Base-by-base conservation (phyloP, 2,329 filamentous ascomycete genomes). In the Penicillium sp. region DNA sequence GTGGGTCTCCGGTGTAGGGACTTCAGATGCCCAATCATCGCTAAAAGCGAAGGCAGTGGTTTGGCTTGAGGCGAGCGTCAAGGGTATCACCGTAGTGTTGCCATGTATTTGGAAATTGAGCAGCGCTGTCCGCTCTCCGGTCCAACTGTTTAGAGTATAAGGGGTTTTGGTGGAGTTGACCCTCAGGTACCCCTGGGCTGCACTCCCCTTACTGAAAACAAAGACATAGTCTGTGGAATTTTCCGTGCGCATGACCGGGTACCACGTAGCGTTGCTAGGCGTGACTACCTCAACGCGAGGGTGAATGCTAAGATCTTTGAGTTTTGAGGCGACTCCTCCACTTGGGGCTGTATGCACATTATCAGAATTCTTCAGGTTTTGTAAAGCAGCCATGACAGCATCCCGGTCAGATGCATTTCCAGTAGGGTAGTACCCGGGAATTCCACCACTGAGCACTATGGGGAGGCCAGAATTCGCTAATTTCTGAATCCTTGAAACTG, bases 111-210 rank as follows among this genome's bases (percentile, higher is more conserved):
- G 58, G 54, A 76, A 77, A 13, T 63, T 56, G 0, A 66, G 31
- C 14, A 78, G 55, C 0, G 71, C 67, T 3, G 49, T 63, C n/a
- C 66, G 49, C 6, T 63, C 59, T 4, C 77, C 77, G 1, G 75
- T 76, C 74, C 77, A 80, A 8, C 75, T 72, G 57, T 80, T 67
- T 36, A 72, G 70, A 31, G 65, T 7, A 55, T 71, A 77, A 2
- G 76, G 76, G 3, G 59, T 63, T 11, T 60, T 65, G 11, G 60
- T 71, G 5, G 50, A 62, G 27, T 59, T 58, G 39, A 74, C 70
- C 0, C 58, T 60, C 38, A 74, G 61, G 14, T 49, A 55, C 3
- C 67, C 70, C 22, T 53, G 18, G 49, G 56, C 38, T 32, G 54
- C 46, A 1, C 56, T 62, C 3, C 41, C 57, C 52, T 77, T 73